A percentile compares a stretch with the other conserved stretches of the same genome.
Evolutionary conservation across 805 yeast species (phyloP).

Genomic region (Starmerella vaccinii): DNA sequence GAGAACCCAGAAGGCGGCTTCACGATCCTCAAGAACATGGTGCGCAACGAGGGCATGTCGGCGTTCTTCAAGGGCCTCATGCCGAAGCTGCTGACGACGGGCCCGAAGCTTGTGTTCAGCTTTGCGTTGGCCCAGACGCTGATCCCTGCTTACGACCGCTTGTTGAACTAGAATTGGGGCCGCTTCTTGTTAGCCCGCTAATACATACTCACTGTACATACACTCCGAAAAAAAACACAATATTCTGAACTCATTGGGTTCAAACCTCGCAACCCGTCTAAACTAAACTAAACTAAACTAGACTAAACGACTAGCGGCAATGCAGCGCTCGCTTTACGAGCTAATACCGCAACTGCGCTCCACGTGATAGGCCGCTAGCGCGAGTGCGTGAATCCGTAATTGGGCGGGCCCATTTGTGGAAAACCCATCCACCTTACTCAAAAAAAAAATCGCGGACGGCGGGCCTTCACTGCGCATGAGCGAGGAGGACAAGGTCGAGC

Average conservation of each 20-base stretch:
- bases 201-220: slow-evolving; percentile 13
- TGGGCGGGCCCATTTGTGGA: no score
- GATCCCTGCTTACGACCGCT: slow-evolving; percentile 87
- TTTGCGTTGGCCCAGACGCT: slow-evolving; percentile 94
- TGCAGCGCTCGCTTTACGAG: no score
- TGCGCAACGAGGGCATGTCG: slow-evolving; percentile 77
- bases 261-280: no score
- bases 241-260: no score
- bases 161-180: slow-evolving; percentile 32
- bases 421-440: no score
- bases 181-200: background rate
- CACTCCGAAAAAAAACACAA: no score
- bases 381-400: no score
- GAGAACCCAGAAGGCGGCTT: slow-evolving; percentile 93
- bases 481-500: background rate
- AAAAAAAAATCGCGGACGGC: background rate
- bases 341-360: no score
- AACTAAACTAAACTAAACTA: no score
- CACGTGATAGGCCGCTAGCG: no score
- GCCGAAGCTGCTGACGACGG: slow-evolving; percentile 93
- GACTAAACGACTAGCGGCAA: no score
- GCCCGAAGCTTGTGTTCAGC: slow-evolving; percentile 96
- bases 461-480: background rate
- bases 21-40: slow-evolving; percentile 85
- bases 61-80: slow-evolving; percentile 94